Evolutionary conservation across 192 early-diverging fungal genomes (phyloP), one percentile per base, ranked within the genome.

Genomic region (Podila minutissima): DNA sequence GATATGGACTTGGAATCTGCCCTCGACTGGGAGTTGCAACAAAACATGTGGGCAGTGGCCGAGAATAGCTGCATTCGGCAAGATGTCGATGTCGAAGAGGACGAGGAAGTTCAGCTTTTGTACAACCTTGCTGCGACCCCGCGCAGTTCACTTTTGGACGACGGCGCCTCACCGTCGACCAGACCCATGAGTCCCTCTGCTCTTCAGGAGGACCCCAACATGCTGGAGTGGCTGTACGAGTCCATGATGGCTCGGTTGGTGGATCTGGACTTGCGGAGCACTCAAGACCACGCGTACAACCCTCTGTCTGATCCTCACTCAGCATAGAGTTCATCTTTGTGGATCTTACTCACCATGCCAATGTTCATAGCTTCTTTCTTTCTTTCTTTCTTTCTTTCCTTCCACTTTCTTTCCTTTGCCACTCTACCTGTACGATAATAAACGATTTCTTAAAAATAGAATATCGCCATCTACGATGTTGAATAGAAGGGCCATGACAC

Each of bases 241-340:
- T 79, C 75, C 0, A 79, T 79, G 75, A 79, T 79, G 75, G 75
- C 75, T 22, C 75, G 75, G 8, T 60, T 79, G 38, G 75, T 79
- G 10, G 75, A 79, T 35, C 57, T 79, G 69, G 75, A 79, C 32
- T 60, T 79, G 11, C 75, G 72, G 58, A 51, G 50, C 15, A 68
- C 46, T 20, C 75, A 79, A 28, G 69, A 72, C 5, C 66, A 51
- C 5, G 38, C 35, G 4, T 63, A 15, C 59, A 64, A 10, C 22
- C 37, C 65, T 24, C 28, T 67, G 8, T 28, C 64, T 0, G 62
- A 75, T 20, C 26, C 74, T 33, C 66, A 69, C 55, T 20, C 68
- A 9, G 74, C 67, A 5, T 75, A 61, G 69, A 46, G 8, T 22
- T 19, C 5, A 35, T 26, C 17, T 38, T 64, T 13, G 32, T 32